Base-by-base conservation (phyloP, 805 yeast species). In the Cyberlindnera nakhonratchasimensis region DNA sequence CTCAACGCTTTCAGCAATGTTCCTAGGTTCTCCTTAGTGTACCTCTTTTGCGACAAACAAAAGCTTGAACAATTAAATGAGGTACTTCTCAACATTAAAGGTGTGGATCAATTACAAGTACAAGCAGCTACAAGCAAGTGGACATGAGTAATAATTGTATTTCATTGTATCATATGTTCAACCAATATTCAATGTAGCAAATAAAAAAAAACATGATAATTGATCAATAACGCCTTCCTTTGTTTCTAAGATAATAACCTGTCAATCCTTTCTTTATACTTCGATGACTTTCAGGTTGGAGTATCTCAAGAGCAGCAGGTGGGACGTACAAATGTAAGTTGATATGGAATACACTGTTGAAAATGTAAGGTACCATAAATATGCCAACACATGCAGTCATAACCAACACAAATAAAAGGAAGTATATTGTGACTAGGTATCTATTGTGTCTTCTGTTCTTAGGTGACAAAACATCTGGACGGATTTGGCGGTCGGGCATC, bases 401-500 rank as follows among this genome's bases (percentile, higher is more conserved):
- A 5, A 62, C 51, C 3, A 59, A 10, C 3, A 70, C 22, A 47
- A 72, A 76, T 2, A 74, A 39, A 5, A 70, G 10, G 5, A 66
- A 54, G 47, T 61, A 68, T 5, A 59, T 29, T 5, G 54, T 48
- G 28, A 74, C 65, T 2, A 62, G 55, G 5, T 57, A 46, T 34
- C 70, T 61, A 30, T 71, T 63, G 47, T 63, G 65, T 39, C 70
- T 57, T 47, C 67, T 66, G 42, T 74, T 70, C 43, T 62, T 70
- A 16, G 67, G 61, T 2, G 77, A 64, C 6, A 74, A 61, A 2
- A 75, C 63, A 19, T 69, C 69, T 4, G 76, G 71, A 8, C 77
- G 64, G 2, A 77, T 55, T 51, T 77, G 81, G 30, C 66, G 63
- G 5, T 59, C 64, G 1, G 82, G 80, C 39, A 68, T 71, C 34